These are phyloP conservation scores for Gomphus bonarii DNA, from an alignment of 1,284 basidiomycete genomes.

Conservation along the genomic window DNA sequence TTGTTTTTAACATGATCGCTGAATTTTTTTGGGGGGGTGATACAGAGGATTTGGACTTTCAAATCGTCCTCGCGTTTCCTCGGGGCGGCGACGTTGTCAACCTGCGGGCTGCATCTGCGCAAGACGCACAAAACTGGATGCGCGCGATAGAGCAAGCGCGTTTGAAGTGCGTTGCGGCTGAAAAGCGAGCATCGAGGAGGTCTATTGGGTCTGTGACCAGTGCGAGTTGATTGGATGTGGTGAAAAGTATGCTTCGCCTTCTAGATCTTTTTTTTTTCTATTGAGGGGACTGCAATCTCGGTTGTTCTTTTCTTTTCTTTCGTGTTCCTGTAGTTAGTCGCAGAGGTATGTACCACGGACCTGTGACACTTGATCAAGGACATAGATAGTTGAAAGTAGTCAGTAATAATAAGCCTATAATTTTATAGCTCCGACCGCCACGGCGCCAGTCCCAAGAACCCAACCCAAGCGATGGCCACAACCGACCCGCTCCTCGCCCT, in stretches of 20 bases:
- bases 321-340: background rate
- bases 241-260: too few species aligned
- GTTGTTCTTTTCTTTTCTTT: background rate
- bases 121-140: constrained; percentile 61
- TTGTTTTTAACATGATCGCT: background rate
- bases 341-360: background rate
- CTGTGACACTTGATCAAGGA: background rate
- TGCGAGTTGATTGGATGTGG: too few species aligned
- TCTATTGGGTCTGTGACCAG: background rate
- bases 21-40: too few species aligned
- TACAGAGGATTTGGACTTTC: constrained; percentile 55
- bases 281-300: background rate
- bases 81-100: constrained; percentile 65
- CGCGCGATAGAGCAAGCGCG: constrained; percentile 35
- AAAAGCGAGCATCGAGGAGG: constrained; percentile 19
- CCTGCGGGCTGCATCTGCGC: constrained; percentile 47
- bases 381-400: background rate
- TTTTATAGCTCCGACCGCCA: background rate
- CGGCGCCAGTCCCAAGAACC: background rate
- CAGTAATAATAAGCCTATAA: background rate
- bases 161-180: constrained; percentile 28
- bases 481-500: constrained; percentile 45
- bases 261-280: background rate
- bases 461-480: background rate
- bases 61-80: constrained; percentile 54